These are phyloP conservation scores for Xylaria hypoxylon DNA, from an alignment of 2,329 filamentous ascomycete genomes.

Conservation along the genomic window DNA sequence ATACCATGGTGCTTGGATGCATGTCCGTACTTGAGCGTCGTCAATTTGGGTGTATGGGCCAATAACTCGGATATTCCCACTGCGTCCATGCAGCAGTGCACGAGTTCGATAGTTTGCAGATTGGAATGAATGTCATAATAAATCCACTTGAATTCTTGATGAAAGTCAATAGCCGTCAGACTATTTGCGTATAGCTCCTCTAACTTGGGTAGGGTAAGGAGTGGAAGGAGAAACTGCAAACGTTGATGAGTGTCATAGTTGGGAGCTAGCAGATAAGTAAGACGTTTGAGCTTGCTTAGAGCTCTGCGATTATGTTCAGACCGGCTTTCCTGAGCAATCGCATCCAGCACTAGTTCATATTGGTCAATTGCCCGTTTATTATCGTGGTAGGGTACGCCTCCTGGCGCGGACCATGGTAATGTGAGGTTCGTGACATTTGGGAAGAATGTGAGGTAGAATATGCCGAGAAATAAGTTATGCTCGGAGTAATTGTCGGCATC, in stretches of 20 bases:
- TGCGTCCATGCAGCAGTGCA: slow-evolving; percentile 28
- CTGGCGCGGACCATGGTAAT: slow-evolving; percentile 9
- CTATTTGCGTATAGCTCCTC: slow-evolving; percentile 16
- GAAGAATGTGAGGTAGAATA: slow-evolving; percentile 30
- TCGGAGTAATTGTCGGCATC: slow-evolving; percentile 7
- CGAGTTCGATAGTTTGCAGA: slow-evolving; percentile 30
- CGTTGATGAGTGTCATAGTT: slow-evolving; percentile 18
- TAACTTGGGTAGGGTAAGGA: slow-evolving; percentile 11
- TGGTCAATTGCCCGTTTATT: background rate
- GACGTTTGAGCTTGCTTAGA: slow-evolving; percentile 13
- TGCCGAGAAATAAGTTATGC: slow-evolving; percentile 8
- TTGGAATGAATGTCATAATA: slow-evolving; percentile 28
- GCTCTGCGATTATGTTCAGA: slow-evolving; percentile 7
- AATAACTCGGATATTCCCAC: slow-evolving; percentile 30
- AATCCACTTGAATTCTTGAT: slow-evolving; percentile 26
- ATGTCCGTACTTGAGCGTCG: slow-evolving; percentile 31
- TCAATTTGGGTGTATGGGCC: slow-evolving; percentile 33
- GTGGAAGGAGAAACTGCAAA: slow-evolving; percentile 15
- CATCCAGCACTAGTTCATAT: slow-evolving; percentile 10
- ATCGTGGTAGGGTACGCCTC: slow-evolving; percentile 6
- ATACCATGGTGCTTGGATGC: slow-evolving; percentile 20
- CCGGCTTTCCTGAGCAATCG: slow-evolving; percentile 9
- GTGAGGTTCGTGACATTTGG: slow-evolving; percentile 23
- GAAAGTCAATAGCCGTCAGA: slow-evolving; percentile 10
- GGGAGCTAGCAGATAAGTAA: background rate